These are phyloP conservation scores for Porodaedalea pini DNA, from an alignment of 1,284 basidiomycete genomes.

Conservation along the genomic window DNA sequence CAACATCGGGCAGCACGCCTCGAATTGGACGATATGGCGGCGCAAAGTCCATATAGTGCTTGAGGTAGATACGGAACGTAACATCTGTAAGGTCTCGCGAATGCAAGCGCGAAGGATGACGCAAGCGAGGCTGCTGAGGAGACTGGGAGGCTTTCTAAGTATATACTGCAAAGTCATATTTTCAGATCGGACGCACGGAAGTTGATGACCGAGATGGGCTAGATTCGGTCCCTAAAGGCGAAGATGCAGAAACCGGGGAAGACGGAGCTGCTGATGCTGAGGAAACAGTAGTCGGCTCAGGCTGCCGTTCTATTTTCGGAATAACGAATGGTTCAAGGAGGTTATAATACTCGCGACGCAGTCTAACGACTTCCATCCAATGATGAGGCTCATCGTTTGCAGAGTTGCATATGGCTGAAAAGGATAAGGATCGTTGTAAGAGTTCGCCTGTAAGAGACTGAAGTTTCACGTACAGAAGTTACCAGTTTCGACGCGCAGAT, in stretches of 20 bases:
- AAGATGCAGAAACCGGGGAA: slow-evolving; percentile 18
- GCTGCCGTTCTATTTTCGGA: slow-evolving; percentile 27
- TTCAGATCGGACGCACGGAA: slow-evolving; percentile 22
- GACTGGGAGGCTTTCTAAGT: too few relatives aligned
- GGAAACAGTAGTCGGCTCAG: slow-evolving; percentile 5
- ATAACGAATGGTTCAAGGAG: slow-evolving; percentile 45
- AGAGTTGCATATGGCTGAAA: slow-evolving; percentile 43
- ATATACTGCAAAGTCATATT: too few relatives aligned
- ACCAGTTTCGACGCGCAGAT: slow-evolving; percentile 42
- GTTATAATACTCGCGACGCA: slow-evolving; percentile 54
- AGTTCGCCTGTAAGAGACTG: too few relatives aligned
- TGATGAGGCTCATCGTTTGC: slow-evolving; percentile 59
- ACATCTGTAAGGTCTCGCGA: slow-evolving; percentile 61
- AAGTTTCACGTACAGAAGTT: slow-evolving; percentile 36
- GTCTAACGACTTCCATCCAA: slow-evolving; percentile 46
- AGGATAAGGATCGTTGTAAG: slow-evolving; percentile 9
- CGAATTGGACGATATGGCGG: slow-evolving; percentile 23
- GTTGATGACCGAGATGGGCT: slow-evolving; percentile 16
- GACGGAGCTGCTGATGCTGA: slow-evolving; percentile 16
- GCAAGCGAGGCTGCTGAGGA: slow-evolving; percentile 42
- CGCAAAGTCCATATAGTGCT: slow-evolving; percentile 67
- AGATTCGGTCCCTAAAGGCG: slow-evolving; percentile 20
- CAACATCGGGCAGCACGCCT: neutral
- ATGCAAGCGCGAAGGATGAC: slow-evolving; percentile 65
- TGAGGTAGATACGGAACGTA: slow-evolving; percentile 69